Base-by-base conservation (phyloP, 169 alveolate species). In the Plasmodium blacklocki region DNA sequence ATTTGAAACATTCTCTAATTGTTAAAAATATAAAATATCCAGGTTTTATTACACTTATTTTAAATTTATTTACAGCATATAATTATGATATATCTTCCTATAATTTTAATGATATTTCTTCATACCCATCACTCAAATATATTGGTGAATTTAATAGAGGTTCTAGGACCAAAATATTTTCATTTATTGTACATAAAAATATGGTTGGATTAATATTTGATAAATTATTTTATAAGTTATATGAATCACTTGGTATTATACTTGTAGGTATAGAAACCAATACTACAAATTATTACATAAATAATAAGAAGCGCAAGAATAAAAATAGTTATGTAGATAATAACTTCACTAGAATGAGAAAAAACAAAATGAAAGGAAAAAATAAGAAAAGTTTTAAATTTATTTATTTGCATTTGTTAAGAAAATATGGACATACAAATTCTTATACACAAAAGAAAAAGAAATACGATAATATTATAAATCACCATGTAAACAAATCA, bases 181-280 rank as follows among this genome's bases (percentile, higher is more conserved):
- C 91, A 43, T 83, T 83, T 63, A 14, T 43, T 26, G 85, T 29
- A 56, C 91, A 83, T 49, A 58, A 83, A 56, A 83, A 83, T 50
- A 83, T 83, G 91, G 58, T 83, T 56, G 91, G 91, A 45, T 60
- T 83, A 43, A 83, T 52, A 68, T 83, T 54, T 43, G 91, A 83
- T 49, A 83, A 83, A 83, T 83, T 83, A 43, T 83, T 68, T 56
- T 43, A 83, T 43, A 83, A 54, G 45, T 83, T 83, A 72, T 83
- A 68, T 54, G 68, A 45, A 26, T 83, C 91, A 3, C 83, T 83
- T 26, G 91, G 91, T 49, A 83, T 83, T 68, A 68, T 83, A 68
- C 70, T 83, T 15, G 45, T 83, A 59, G 91, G 91, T 26, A 68
- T 83, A 62, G 91, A 83, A 83, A 67, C 75, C 2, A 64, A 49